These are phyloP conservation scores for Penicillium paradoxum DNA, from an alignment of 495 filamentous ascomycete genomes.

Conservation along the genomic window DNA sequence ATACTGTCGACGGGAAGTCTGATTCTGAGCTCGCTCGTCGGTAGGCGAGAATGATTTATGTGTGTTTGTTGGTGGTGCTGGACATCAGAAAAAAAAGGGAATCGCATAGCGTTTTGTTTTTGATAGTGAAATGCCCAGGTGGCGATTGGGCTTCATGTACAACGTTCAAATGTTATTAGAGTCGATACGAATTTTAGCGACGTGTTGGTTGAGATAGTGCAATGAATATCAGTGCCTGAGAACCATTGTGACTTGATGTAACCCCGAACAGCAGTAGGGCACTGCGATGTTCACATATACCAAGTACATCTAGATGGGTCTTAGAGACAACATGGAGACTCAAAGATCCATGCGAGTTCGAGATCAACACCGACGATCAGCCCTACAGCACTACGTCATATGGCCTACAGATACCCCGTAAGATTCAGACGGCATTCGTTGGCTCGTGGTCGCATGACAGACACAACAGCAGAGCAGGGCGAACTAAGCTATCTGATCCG, in stretches of 20 bases:
- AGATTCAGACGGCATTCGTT: constrained; percentile 27
- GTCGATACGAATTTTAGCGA: not conserved
- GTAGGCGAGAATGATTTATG: not conserved
- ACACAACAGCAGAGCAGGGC: constrained; percentile 30
- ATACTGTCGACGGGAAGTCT: not conserved
- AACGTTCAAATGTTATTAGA: too few relatives aligned
- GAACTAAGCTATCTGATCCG: constrained; percentile 19
- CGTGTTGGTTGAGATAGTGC: not conserved
- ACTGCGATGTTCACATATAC: too few relatives aligned
- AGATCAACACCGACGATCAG: not conserved
- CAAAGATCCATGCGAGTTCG: not conserved
- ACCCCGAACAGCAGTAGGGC: too few relatives aligned
- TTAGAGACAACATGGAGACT: too few relatives aligned
- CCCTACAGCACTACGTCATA: not conserved
- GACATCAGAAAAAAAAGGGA: not conserved
- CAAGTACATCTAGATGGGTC: too few relatives aligned
- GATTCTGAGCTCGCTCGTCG: not conserved
- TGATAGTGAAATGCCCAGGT: not conserved
- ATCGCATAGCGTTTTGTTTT: not conserved
- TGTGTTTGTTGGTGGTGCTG: not conserved
- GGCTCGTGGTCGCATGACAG: constrained; percentile 38
- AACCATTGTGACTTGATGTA: too few relatives aligned
- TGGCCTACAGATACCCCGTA: constrained; percentile 3
- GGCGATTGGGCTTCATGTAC: not conserved
- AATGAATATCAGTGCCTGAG: not conserved